A percentile compares a stretch with the other conserved stretches of the same genome.
Evolutionary conservation across 768 basidiomycete species (phyloP).

Genomic region (Clitopilus passeckerianus): DNA sequence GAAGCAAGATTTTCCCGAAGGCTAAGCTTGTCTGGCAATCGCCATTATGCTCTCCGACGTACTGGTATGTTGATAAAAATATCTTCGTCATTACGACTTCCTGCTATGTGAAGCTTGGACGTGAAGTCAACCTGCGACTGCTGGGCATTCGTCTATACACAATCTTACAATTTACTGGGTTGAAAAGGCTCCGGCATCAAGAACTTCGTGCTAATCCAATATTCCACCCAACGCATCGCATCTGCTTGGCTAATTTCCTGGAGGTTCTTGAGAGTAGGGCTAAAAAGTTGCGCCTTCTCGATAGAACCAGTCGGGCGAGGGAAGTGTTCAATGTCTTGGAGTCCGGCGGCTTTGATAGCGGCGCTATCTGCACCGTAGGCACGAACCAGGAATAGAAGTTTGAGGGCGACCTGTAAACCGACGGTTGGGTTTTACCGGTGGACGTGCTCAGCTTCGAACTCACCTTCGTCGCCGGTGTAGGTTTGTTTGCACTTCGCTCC

Average conservation of each 20-base stretch:
- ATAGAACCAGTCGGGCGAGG: background rate
- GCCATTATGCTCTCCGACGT: background rate
- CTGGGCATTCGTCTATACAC: too few species aligned
- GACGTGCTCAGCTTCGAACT: background rate
- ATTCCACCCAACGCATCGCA: background rate
- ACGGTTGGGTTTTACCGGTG: background rate
- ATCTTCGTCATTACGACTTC: too few species aligned
- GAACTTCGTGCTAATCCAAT: background rate
- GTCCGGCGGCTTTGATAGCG: background rate
- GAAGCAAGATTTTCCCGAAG: too few species aligned
- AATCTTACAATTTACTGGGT: background rate
- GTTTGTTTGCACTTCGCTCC: background rate
- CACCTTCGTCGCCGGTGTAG: background rate
- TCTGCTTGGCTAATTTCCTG: background rate
- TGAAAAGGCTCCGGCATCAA: background rate
- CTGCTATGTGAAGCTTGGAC: too few species aligned
- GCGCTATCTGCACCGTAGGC: background rate
- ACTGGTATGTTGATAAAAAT: too few species aligned
- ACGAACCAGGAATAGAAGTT: background rate
- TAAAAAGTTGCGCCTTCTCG: background rate
- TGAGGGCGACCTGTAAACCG: background rate
- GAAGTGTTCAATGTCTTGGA: background rate
- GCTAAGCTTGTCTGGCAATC: background rate
- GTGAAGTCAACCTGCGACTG: too few species aligned
- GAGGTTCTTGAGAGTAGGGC: background rate